These are phyloP conservation scores for Phlyctochytrium bullatum DNA, from an alignment of 192 early-diverging fungal genomes.

Conservation along the genomic window DNA sequence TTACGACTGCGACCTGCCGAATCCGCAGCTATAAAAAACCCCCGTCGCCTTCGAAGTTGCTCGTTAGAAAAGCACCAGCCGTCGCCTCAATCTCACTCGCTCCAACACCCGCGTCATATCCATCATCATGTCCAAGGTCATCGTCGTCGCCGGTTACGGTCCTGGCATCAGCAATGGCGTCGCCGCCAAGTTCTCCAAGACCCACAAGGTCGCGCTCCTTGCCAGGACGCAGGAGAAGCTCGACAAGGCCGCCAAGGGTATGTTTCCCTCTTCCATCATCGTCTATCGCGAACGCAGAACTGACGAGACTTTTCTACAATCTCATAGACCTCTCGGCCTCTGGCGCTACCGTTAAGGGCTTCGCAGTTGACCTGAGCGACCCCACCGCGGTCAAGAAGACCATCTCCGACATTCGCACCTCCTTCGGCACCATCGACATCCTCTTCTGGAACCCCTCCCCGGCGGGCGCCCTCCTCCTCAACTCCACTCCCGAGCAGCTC, in stretches of 20 bases:
- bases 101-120: too few relatives aligned
- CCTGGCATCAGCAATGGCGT: constrained; percentile 23
- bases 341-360: constrained; percentile 18
- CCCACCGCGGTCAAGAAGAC: constrained; percentile 10
- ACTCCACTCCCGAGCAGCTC: background rate
- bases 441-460: constrained; percentile 31
- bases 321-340: too few relatives aligned
- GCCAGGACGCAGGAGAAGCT: constrained; percentile 28
- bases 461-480: background rate
- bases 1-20: too few relatives aligned
- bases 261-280: too few relatives aligned
- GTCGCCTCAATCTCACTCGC: too few relatives aligned
- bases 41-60: too few relatives aligned
- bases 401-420: constrained; percentile 5
- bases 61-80: too few relatives aligned
- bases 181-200: constrained; percentile 21
- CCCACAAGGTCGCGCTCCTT: constrained; percentile 26
- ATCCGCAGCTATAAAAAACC: too few relatives aligned
- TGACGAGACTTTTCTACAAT: too few relatives aligned
- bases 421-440: constrained; percentile 14
- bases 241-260: constrained; percentile 19
- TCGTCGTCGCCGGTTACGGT: constrained; percentile 34
- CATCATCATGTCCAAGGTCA: constrained; percentile 13
- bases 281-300: too few relatives aligned
- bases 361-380: constrained; percentile 29